Evolutionary conservation across 108 stramenopile genomes (phyloP).

Genomic region (Nitzschia palea): DNA sequence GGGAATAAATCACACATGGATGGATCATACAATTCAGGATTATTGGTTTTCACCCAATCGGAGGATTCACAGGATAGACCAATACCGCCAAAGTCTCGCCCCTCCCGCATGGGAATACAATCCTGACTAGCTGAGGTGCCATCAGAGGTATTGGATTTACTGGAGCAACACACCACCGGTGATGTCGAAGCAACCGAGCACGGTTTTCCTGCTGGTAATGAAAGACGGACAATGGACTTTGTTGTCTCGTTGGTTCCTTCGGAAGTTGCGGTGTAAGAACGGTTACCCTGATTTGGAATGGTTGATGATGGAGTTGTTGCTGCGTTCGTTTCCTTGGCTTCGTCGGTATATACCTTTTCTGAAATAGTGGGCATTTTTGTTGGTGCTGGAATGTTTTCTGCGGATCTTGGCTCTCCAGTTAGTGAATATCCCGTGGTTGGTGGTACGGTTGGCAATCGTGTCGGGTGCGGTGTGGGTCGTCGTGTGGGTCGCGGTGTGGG

Average conservation of each 20-base stretch:
- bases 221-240: background rate
- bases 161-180: background rate
- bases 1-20: background rate
- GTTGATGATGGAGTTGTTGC: background rate
- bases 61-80: background rate
- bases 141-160: slow-evolving; percentile 9
- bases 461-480: background rate
- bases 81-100: background rate
- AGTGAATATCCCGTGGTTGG: too few species aligned
- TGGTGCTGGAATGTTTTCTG: too few species aligned
- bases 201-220: background rate
- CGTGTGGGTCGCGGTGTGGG: background rate
- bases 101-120: background rate
- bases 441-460: background rate
- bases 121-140: too few species aligned
- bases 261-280: background rate
- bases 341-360: too few species aligned
- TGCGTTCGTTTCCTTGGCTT: too few species aligned
- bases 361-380: too few species aligned
- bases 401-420: too few species aligned
- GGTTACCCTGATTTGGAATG: background rate
- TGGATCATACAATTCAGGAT: background rate
- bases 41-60: background rate
- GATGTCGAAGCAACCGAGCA: background rate
- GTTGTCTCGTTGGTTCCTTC: background rate